Evolutionary conservation across 2,329 filamentous ascomycete genomes (phyloP), one percentile per base, ranked within the genome.

Genomic region (Byssothecium circinans): DNA sequence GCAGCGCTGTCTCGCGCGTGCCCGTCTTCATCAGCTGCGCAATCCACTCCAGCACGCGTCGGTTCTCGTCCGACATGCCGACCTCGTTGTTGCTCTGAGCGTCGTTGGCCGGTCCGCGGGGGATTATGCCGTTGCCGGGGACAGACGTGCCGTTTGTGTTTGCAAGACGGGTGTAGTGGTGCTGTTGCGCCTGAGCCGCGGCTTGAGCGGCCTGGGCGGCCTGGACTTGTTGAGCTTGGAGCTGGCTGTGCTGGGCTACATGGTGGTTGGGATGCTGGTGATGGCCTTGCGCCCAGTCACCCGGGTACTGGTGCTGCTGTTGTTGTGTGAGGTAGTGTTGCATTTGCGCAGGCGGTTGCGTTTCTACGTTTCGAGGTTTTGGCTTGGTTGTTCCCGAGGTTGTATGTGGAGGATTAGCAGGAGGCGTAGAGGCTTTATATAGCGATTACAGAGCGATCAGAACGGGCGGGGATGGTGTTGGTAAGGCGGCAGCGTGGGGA

Each of bases 1-100:
- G 81, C 45, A 99, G 80, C 41, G 94, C 94, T 4, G 89, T 86
- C 76, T 97, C 94, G 54, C 94, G 83, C 22, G 91, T 91, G 61
- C 81, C 85, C 56, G 91, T 88, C 70, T 91, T 92, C 67, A 97
- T 81, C 48, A 96, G 80, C 70, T 96, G 91, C 45, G 91, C 89
- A 55, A 96, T 94, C 79, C 90, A 96, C 54, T 85, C 85, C 73
- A 96, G 84, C n/a, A 95, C 94, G 57, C 91, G 84, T 60, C 90
- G 83, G 72, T 96, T 96, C 69, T 96, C 92, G 69, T 96, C 92
- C 15, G 86, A 89, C 56, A 94, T 81, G 72, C 74, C 79, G 40
- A 66, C 64, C 25, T 74, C 69, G 22, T 59, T 52, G 41, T 60
- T 62, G 32, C 67, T 53, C 47, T 69, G 68, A 36, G 64, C 52